Evolutionary conservation across 139 green algal genomes (phyloP), one percentile per base, ranked within the genome.

Genomic region (Volvox reticuliferus): DNA sequence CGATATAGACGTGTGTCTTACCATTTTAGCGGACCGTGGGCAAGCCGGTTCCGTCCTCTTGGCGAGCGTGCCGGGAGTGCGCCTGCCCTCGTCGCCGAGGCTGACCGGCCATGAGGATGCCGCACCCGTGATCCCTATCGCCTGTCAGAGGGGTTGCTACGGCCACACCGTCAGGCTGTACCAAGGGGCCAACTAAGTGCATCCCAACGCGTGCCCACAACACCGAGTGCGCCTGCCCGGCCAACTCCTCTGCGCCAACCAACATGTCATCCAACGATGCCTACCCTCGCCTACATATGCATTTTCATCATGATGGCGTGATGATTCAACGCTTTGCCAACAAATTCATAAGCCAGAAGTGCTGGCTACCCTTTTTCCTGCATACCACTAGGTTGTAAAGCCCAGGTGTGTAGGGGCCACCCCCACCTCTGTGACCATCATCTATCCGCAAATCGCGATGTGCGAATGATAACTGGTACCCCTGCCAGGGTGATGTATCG

Each of bases 31-130:
- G 62, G 62, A 19, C 62, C 62, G 21, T 28, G 65, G 21, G 65
- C 24, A 12, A 73, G 65, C 65, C 65, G 6, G 21, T 30, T 30
- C 24, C 21, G 21, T 28, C 65, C 65, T 73, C 44, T 93, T 93
- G 95, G 91, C 91, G 91, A 44, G 37, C 75, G 55, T 36, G 37
- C 50, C 81, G 91, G 75, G 30, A 55, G 75, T 24, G 21, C 30
- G 75, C 75, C 30, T n/a, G 75, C 75, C 75, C 18, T n/a, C 75
- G 75, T 30, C 21, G 21, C 18, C 75, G 18, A 44, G 30, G 75
- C 75, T 81, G 32, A 55, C 32, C 18, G 32, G 75, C 75, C 30
- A 36, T 44, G 30, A 44, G 77, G 35, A 62, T 62, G 77, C n/a
- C 77, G 32, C 77, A 1, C 35, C 35, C 28, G 35, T 62, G 77